Conservation (phyloP, 345 rosid species). For the Citrus maxima region DNA sequence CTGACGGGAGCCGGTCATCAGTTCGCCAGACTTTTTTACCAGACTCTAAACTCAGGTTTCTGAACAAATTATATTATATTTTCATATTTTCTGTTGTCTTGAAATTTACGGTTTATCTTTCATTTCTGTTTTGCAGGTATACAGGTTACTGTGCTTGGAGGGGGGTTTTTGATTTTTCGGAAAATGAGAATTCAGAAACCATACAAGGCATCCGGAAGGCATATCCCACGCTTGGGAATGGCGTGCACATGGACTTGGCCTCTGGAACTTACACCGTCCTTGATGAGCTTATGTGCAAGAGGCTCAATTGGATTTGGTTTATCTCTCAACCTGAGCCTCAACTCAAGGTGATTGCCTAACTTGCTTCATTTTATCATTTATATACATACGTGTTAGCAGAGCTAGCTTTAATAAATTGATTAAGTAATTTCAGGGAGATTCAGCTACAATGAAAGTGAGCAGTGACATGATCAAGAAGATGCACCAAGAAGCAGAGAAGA, state of each 20-base stretch:
- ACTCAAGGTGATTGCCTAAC: conserved; percentile 37
- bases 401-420: too few species aligned
- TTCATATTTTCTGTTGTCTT: too few species aligned
- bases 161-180: conserved; percentile 63
- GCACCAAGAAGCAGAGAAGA: conserved; percentile 57
- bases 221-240: conserved; percentile 63
- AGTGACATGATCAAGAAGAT: conserved; percentile 48
- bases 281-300: conserved; percentile 46
- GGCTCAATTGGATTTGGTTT: conserved; percentile 74
- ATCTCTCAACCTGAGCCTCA: conserved; percentile 64
- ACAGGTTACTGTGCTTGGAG: conserved; percentile 80
- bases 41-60: conserved; percentile 56
- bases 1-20: conserved; percentile 66
- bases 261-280: conserved; percentile 42
- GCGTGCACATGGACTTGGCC: conserved; percentile 55
- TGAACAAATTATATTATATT: too few species aligned
- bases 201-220: conserved; percentile 36
- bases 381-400: not conserved
- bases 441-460: conserved; percentile 58
- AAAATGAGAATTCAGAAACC: conserved; percentile 41
- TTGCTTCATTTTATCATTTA: not conserved
- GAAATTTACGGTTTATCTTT: too few species aligned
- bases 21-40: conserved; percentile 60
- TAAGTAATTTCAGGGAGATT: conserved; percentile 38
- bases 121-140: conserved; percentile 36